A percentile compares a stretch with the other conserved stretches of the same genome.
These are phyloP conservation scores for Paramarasmius palmivorus DNA, from an alignment of 1,284 basidiomycete species.

Conservation along the genomic window DNA sequence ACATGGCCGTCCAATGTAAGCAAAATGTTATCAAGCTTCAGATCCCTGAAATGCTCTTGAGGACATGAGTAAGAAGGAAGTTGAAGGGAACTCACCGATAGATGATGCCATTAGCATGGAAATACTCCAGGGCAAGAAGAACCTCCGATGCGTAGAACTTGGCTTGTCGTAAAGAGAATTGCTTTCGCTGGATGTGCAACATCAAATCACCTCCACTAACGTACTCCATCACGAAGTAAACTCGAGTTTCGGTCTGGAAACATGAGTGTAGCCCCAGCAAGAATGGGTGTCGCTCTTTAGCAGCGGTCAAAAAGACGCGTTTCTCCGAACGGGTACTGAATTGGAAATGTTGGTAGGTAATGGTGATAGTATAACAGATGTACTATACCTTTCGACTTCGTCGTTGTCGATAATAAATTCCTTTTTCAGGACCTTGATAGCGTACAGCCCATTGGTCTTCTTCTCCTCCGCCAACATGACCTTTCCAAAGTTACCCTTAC, in stretches of 20 bases:
- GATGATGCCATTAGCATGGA: constrained; percentile 97
- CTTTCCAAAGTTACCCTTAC: constrained; percentile 99
- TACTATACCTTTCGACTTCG: constrained; percentile 91
- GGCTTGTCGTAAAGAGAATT: constrained; percentile 93
- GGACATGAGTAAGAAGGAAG: constrained; percentile 6
- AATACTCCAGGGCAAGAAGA: constrained; percentile 94
- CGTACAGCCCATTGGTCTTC: constrained; percentile 84
- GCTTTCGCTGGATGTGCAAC: constrained; percentile 91
- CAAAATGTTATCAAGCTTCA: constrained; percentile 98
- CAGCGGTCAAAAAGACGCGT: constrained; percentile 95
- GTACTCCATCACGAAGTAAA: constrained; percentile 94
- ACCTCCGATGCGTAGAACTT: constrained; percentile 99
- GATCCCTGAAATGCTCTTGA: constrained; percentile 59
- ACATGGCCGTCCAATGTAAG: constrained; percentile 97
- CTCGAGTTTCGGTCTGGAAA: constrained; percentile 99
- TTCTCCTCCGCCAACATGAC: constrained; percentile 99
- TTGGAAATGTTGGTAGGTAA: constrained; percentile 11
- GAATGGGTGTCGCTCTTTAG: constrained; percentile 97
- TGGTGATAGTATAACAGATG: constrained; percentile 4
- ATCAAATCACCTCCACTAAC: constrained; percentile 96
- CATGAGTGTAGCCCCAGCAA: constrained; percentile 96
- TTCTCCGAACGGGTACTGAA: constrained; percentile 98
- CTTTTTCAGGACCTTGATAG: constrained; percentile 99
- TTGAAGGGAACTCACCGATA: constrained; percentile 68
- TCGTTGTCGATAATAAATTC: constrained; percentile 99